phyloP scores from a whole-genome alignment of 169 alveolate genomes.

The Eimeria mitis region DNA sequence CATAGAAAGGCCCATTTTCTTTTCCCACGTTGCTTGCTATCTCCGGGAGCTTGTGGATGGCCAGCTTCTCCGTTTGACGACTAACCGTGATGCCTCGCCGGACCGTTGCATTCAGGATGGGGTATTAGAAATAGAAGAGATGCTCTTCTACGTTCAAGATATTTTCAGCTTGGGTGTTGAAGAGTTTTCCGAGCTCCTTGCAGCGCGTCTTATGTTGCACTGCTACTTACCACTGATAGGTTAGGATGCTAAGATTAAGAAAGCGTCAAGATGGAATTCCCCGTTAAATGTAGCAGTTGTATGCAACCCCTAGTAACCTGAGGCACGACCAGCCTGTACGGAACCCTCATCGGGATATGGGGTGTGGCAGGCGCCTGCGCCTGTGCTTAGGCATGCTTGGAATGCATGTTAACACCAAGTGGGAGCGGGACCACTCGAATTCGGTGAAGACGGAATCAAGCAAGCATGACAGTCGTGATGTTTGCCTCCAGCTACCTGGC shows the following conservation, averaged over 20 bases:
- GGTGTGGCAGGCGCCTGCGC: not conserved
- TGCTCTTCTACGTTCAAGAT: constrained; percentile 76
- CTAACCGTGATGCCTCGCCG: constrained; percentile 7
- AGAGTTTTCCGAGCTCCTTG: constrained; percentile 54
- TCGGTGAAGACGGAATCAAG: not conserved
- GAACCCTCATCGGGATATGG: not conserved
- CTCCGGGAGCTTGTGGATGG: constrained; percentile 73
- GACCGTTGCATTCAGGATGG: constrained; percentile 29
- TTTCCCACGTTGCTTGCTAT: constrained; percentile 80
- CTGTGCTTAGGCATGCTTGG: constrained; percentile 32
- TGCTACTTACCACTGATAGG: constrained; percentile 70
- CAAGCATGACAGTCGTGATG: not conserved
- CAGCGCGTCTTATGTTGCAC: constrained; percentile 61
- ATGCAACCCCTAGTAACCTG: not conserved
- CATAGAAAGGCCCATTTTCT: constrained; percentile 38
- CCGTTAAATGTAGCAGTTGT: not conserved
- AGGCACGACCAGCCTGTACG: not conserved
- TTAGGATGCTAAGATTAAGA: not conserved
- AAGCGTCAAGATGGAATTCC: not conserved
- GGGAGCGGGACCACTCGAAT: not conserved
- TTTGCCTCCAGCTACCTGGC: not conserved
- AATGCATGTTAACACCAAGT: not conserved
- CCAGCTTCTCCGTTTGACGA: constrained; percentile 9
- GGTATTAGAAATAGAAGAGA: constrained; percentile 61
- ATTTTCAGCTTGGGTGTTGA: constrained; percentile 65